Percentiles rank a stretch among this genome's conserved stretches.
Conservation (phyloP, 78 protist species). For the Dictyostelium citrinum region DNA sequence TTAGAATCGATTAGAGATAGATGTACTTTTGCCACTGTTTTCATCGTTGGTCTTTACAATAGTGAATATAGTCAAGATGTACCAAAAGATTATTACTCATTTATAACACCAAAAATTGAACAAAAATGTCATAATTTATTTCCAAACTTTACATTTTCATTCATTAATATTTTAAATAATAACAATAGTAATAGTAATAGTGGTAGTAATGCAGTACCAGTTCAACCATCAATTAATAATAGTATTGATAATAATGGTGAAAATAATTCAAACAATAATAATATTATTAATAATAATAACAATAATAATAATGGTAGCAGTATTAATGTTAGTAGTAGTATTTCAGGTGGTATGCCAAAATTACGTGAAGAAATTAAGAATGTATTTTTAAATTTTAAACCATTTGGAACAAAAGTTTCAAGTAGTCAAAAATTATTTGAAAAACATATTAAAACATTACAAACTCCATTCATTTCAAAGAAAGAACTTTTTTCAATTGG, state of each 20-base stretch:
- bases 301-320: neutral
- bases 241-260: neutral
- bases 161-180: neutral
- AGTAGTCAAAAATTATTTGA: conserved; percentile 49
- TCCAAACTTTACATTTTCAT: conserved; percentile 27
- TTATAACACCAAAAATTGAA: conserved; percentile 10
- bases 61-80: conserved; percentile 23
- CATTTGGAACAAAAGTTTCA: conserved; percentile 8
- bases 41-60: conserved; percentile 23
- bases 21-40: conserved; percentile 2
- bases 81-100: conserved; percentile 8
- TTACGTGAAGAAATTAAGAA: conserved; percentile 52
- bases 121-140: conserved; percentile 15
- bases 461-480: conserved; percentile 38
- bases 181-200: neutral
- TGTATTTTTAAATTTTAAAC: conserved; percentile 8
- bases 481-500: conserved; percentile 33
- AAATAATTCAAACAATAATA: neutral
- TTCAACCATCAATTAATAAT: neutral
- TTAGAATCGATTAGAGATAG: conserved; percentile 53
- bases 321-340: neutral
- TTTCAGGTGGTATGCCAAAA: neutral
- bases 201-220: neutral
- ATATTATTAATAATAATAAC: neutral
- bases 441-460: conserved; percentile 49